Evolutionary conservation across 2,329 filamentous ascomycete genomes (phyloP).

Genomic region (Pseudopyrenochaeta lycopersici): DNA sequence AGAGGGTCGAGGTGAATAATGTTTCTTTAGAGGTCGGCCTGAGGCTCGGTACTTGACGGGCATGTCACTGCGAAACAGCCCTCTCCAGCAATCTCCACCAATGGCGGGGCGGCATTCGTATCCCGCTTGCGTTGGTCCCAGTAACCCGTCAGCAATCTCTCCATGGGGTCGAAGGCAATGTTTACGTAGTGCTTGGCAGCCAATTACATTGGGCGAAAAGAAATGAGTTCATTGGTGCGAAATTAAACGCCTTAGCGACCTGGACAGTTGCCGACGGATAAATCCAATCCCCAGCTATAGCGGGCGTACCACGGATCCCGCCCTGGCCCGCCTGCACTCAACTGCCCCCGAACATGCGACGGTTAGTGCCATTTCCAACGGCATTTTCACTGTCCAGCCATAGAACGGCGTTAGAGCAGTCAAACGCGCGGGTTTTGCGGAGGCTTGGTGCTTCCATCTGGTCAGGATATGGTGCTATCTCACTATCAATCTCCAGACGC

Average conservation of each 20-base stretch:
- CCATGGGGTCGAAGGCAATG: background rate
- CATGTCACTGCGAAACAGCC: background rate
- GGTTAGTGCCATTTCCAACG: conserved; percentile 37
- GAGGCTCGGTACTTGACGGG: background rate
- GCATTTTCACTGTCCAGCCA: conserved; percentile 52
- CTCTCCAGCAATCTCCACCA: background rate
- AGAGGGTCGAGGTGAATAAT: background rate
- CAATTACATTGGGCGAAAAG: conserved; percentile 14
- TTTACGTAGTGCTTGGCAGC: conserved; percentile 26
- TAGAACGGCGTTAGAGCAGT: conserved; percentile 42
- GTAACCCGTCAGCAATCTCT: background rate
- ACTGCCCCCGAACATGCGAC: conserved; percentile 36
- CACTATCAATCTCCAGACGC: conserved; percentile 44
- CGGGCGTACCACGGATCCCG: conserved; percentile 26
- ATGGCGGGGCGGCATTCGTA: background rate
- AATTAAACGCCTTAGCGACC: conserved; percentile 27
- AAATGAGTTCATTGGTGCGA: conserved; percentile 40
- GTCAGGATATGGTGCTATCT: conserved; percentile 43
- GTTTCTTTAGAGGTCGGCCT: background rate
- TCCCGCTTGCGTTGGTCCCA: background rate
- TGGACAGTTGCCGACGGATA: conserved; percentile 39
- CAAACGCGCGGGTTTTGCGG: conserved; percentile 44
- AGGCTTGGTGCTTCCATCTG: conserved; percentile 40
- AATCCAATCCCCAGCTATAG: conserved; percentile 36
- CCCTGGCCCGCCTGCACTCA: conserved; percentile 33